These are phyloP conservation scores for Populus euphratica DNA, from an alignment of 345 rosid species.

Conservation along the genomic window DNA sequence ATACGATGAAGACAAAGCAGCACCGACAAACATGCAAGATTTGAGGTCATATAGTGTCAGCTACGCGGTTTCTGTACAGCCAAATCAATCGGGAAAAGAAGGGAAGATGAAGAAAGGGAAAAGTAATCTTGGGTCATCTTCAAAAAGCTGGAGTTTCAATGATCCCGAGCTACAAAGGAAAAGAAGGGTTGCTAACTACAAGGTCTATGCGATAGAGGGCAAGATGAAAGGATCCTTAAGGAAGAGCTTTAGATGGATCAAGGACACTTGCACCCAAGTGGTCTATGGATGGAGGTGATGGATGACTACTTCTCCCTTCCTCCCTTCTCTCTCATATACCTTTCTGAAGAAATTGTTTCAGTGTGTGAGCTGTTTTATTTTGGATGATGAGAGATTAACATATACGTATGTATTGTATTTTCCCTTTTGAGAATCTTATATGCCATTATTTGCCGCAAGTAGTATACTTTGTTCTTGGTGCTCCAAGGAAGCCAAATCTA, in stretches of 20 bases:
- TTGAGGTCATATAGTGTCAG: slow-evolving; percentile 56
- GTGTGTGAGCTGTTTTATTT: background rate
- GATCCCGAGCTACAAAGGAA: slow-evolving; percentile 93
- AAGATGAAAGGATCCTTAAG: slow-evolving; percentile 83
- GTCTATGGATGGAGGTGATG: slow-evolving; percentile 59
- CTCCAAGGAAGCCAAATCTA: slow-evolving; percentile 2
- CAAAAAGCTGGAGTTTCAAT: slow-evolving; percentile 63
- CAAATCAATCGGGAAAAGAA: slow-evolving; percentile 37
- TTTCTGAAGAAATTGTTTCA: background rate
- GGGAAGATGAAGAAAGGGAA: slow-evolving; percentile 53
- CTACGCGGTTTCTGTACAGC: slow-evolving; percentile 24
- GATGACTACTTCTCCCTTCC: background rate
- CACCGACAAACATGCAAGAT: slow-evolving; percentile 54
- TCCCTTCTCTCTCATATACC: background rate
- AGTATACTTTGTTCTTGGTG: background rate
- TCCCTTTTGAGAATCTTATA: background rate
- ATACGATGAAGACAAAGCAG: slow-evolving; percentile 29
- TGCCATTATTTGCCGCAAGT: background rate
- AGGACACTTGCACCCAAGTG: slow-evolving; percentile 57
- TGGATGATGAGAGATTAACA: background rate
- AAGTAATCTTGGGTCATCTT: slow-evolving; percentile 33
- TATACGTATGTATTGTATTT: background rate
- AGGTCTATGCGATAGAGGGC: slow-evolving; percentile 74
- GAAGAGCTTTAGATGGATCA: slow-evolving; percentile 91
- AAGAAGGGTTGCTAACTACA: slow-evolving; percentile 83